phyloP scores from a whole-genome alignment of 1,284 basidiomycete genomes.

The Agaricales sp. region DNA sequence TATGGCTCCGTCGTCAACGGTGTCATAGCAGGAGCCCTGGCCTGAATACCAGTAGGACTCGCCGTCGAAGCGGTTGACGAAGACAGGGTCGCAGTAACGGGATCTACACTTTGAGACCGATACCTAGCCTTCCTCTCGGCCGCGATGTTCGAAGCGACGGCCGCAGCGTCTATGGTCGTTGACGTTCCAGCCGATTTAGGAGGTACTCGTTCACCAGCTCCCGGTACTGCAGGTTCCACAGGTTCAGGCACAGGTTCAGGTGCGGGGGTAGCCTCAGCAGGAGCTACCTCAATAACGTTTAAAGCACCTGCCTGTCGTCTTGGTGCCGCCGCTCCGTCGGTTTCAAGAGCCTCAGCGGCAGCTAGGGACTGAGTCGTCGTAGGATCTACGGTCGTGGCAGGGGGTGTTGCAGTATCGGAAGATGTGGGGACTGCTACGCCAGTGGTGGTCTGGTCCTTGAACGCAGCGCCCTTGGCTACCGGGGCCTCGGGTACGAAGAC shows the following conservation, averaged over 20 bases:
- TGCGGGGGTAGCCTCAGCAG: constrained; percentile 9
- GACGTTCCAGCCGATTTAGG: constrained; percentile 10
- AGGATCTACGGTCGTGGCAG: constrained; percentile 5
- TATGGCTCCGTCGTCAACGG: constrained; percentile 29
- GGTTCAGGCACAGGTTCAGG: constrained; percentile 9
- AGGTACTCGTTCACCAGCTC: no score
- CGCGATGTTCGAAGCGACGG: constrained; percentile 16
- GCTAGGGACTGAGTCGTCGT: constrained; percentile 3
- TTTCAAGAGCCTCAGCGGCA: not conserved
- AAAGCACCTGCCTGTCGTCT: constrained; percentile 9
- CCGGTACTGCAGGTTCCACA: constrained; percentile 10
- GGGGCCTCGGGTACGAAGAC: constrained; percentile 30
- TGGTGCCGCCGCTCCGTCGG: constrained; percentile 1
- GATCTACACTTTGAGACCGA: constrained; percentile 15
- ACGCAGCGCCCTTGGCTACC: constrained; percentile 9
- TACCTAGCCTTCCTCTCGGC: constrained; percentile 13
- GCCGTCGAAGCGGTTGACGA: constrained; percentile 9
- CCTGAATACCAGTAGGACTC: constrained; percentile 10
- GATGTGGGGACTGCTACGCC: constrained; percentile 12
- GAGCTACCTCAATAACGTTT: constrained; percentile 7
- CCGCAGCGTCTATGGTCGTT: constrained; percentile 16
- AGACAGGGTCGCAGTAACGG: constrained; percentile 15
- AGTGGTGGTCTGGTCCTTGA: constrained; percentile 14
- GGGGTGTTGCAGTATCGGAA: constrained; percentile 11
- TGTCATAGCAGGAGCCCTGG: constrained; percentile 20